Evolutionary conservation across 257 asterid genomes (phyloP).

Genomic region (Capsicum chinense): DNA sequence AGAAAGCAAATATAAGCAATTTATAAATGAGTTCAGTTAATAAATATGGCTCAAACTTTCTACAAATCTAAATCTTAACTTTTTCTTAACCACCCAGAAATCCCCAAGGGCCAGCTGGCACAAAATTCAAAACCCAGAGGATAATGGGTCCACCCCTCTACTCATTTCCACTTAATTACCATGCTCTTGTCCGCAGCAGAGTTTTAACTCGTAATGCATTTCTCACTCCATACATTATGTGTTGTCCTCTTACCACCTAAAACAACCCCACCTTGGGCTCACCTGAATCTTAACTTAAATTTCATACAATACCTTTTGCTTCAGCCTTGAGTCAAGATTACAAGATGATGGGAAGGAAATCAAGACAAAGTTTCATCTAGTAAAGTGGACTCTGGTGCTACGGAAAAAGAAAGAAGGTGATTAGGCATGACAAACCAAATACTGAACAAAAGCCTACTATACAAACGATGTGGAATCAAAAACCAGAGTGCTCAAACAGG

Average conservation of each 20-base stretch:
- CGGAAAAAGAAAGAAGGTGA: neutral
- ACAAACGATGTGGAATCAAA: neutral
- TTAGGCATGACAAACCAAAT: slow-evolving; percentile 1
- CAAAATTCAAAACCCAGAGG: neutral
- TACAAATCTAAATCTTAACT: neutral
- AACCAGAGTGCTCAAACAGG: neutral
- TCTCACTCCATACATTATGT: neutral
- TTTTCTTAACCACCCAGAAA: neutral
- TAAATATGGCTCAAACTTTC: slow-evolving; percentile 17
- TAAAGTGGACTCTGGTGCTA: neutral
- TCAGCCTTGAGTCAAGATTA: neutral
- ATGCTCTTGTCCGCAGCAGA: neutral
- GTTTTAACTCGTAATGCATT: neutral
- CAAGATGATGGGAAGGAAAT: slow-evolving; percentile 2
- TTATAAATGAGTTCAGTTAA: neutral
- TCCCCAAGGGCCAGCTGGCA: neutral
- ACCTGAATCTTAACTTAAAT: neutral
- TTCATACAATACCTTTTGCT: neutral
- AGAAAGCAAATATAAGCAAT: neutral
- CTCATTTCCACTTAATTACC: neutral
- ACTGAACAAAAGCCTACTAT: slow-evolving; percentile 3
- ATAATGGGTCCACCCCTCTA: neutral
- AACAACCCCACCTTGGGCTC: neutral
- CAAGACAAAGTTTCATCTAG: slow-evolving; percentile 19
- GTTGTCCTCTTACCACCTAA: neutral